phyloP scores from a whole-genome alignment of 768 basidiomycete genomes.

The Neoboletus magnificus region DNA sequence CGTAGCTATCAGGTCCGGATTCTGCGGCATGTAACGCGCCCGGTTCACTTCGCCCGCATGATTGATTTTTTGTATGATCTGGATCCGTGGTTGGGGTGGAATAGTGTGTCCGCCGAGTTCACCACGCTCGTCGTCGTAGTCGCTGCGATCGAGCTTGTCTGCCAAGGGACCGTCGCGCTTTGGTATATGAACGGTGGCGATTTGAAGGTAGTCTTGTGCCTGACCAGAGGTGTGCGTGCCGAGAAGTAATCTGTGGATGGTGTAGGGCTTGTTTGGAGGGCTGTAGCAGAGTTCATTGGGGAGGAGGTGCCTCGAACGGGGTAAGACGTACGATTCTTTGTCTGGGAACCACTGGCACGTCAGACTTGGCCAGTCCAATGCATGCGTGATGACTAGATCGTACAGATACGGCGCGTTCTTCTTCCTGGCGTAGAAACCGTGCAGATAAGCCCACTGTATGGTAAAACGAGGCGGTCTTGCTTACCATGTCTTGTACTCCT shows the following conservation, averaged over 20 bases:
- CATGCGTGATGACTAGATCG: conserved; percentile 96
- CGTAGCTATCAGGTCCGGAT: conserved; percentile 94
- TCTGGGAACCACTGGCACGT: conserved; percentile 99
- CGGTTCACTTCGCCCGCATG: conserved; percentile 95
- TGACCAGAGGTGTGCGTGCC: conserved; percentile 97
- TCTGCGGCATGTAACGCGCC: conserved; percentile 99
- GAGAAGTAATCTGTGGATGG: conserved; percentile 88
- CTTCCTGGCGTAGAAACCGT: conserved; percentile 54
- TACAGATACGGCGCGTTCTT: conserved; percentile 98
- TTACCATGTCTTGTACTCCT: conserved; percentile 88
- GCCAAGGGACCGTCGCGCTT: conserved; percentile 68
- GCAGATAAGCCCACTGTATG: neutral
- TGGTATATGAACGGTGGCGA: conserved; percentile 91
- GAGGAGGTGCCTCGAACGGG: neutral
- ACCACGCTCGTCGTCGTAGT: conserved; percentile 90
- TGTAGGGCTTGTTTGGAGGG: conserved; percentile 89
- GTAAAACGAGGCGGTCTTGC: conserved; percentile 11
- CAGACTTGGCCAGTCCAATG: conserved; percentile 95
- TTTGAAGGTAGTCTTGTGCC: conserved; percentile 92
- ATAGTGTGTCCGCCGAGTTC: conserved; percentile 93
- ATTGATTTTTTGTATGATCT: conserved; percentile 91
- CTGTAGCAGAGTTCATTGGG: conserved; percentile 38
- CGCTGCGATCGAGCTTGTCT: conserved; percentile 71
- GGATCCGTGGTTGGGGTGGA: conserved; percentile 80
- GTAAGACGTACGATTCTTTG: conserved; percentile 74